Evolutionary conservation across 208 protist genomes (phyloP), one percentile per base, ranked within the genome.

Genomic region (Crithidia mellificae): DNA sequence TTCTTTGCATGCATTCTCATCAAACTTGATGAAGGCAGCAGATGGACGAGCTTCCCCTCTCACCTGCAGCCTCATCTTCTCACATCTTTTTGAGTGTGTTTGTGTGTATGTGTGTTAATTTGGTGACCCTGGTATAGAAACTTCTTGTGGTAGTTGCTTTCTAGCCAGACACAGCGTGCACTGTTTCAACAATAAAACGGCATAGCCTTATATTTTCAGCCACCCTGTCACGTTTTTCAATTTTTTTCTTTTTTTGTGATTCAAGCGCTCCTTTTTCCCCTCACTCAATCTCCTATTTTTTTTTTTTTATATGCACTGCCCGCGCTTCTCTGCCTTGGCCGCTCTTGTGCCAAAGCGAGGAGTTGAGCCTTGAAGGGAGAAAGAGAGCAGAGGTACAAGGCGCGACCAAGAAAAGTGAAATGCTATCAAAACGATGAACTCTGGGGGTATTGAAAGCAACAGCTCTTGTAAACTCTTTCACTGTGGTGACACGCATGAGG

Each of bases 401-500:
- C 4, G 47, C 3, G 30, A 30, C 15, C 19, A 41, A n/a, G 3
- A 47, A 58, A 55, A 20, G 30, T 54, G 39, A 38, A 38, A 6
- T 5, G n/a, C 7, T 38, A 9, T 43, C 34, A 29, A 44, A 30
- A 47, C 32, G 54, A 47, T 64, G 27, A 53, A 20, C n/a, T 30
- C 46, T 32, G 46, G 58, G 15, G 58, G 27, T 47, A 9, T 43
- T 39, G 44, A 64, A 43, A 43, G 58, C 58, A 64, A 64, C 58
- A 64, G 58, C 58, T 64, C 58, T 64, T 64, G 58, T 36, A 64
- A 64, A 64, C 58, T 53, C 12, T 2, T 53, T 64, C 58, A 64
- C 58, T 64, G 58, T 64, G 58, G 58, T 52, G 58, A 52, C 44
- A 64, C 27, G 15, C 58, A 53, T 49, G 25, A 63, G 12, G 24